Evolutionary conservation across 2,329 filamentous ascomycete species (phyloP), one percentile per base, ranked within the genome.

Genomic region (Nothomitra cinnamomea): DNA sequence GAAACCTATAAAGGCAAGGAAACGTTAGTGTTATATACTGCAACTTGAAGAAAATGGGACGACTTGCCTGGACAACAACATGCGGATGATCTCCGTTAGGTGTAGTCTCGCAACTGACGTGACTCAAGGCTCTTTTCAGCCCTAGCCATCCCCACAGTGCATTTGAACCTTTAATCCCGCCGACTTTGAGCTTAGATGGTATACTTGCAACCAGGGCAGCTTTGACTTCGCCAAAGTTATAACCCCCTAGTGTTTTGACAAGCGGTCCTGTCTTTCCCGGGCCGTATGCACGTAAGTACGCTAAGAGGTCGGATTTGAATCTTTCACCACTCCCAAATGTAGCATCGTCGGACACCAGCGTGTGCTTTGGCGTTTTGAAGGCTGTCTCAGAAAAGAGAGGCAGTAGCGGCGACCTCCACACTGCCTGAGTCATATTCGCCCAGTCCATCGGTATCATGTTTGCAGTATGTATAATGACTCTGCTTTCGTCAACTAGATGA

Each of bases 371-470:
- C 48, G 17, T 13, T 36, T 25, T n/a, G 56, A 43, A 25, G 55
- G 35, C 15, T 25, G n/a, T 53, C 42, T 56, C 2, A 69, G 50
- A 1, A 77, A 49, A n/a, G 8, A 47, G 66, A 0, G 84, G 80
- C 1, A 94, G 76, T 1, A 77, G 63, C 0, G 86, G 86, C 0
- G 86, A 90, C 51, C 70, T 72, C 88, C 88, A 95, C 3, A 85
- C 77, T 1, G 79, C 87, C 64, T 95, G 87, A 0, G 82, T 85
- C 84, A 94, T 85, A 60, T 92, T 92, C 7, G 45, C 28, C 88
- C 88, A 95, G 64, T 95, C 88, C 54, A 82, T 80, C 2, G 74
- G 63, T n/a, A 94, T 90, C 83, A 94, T 87, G 60, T 95, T 95
- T 17, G 88, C 87, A 0, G 88, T 95, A 60, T 94, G 86, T 28